Conservation (phyloP, 2,329 filamentous ascomycete genomes). For the Diaporthe australafricana region DNA sequence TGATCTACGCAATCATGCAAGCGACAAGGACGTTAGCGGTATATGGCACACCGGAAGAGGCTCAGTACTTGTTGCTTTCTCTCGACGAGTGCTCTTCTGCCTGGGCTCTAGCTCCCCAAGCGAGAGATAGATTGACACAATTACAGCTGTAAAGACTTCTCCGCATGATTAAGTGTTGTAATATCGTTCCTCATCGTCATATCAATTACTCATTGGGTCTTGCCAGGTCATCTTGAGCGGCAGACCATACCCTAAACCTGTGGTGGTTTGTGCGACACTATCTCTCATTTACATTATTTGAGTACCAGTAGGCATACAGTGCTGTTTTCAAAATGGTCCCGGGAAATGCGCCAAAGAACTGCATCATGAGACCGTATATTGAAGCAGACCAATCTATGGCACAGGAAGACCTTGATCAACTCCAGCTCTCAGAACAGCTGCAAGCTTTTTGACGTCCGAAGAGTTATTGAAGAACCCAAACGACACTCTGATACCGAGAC, state of each 20-base stretch:
- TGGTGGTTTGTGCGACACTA: neutral
- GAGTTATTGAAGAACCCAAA: constrained; percentile 44
- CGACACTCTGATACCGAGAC: constrained; percentile 44
- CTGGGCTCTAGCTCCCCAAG: constrained; percentile 11
- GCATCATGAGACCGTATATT: neutral
- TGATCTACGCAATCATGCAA: constrained; percentile 43
- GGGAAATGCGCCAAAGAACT: neutral
- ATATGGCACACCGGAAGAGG: constrained; percentile 2
- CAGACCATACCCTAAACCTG: neutral
- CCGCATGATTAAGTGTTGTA: neutral
- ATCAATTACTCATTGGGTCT: neutral
- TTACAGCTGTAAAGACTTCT: neutral
- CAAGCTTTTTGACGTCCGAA: constrained; percentile 7
- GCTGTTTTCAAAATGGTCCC: neutral
- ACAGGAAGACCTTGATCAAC: constrained; percentile 1
- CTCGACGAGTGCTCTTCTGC: constrained; percentile 23
- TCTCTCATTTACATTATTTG: neutral
- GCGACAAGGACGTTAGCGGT: constrained; percentile 34
- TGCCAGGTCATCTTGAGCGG: neutral
- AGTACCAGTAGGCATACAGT: neutral
- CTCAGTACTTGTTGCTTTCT: constrained; percentile 8
- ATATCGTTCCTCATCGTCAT: no score
- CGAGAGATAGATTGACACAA: neutral
- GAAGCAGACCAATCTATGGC: neutral
- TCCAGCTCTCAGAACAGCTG: neutral